Percentiles rank a stretch among this genome's conserved stretches.
phyloP scores from a whole-genome alignment of 176 grass and related monocot genomes.

The Paspalum notatum region DNA sequence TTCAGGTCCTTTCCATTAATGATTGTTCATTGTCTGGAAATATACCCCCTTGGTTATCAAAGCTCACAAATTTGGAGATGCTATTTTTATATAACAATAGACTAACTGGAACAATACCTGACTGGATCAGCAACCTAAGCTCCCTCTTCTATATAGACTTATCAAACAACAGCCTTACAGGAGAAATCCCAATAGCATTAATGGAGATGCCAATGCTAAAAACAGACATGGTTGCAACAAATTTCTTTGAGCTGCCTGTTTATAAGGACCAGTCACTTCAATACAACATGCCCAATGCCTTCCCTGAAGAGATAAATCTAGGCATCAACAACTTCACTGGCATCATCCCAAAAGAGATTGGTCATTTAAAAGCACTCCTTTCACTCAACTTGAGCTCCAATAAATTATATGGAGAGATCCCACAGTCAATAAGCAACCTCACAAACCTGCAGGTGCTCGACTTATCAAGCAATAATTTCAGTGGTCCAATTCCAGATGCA shows the following conservation, averaged over 20 bases:
- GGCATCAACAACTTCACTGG: conserved; percentile 43
- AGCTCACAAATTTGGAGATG: conserved; percentile 43
- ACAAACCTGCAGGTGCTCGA: conserved; percentile 45
- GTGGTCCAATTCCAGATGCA: conserved; percentile 34
- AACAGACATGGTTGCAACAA: conserved; percentile 14
- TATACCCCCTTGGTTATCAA: conserved; percentile 49
- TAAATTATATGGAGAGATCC: conserved; percentile 44
- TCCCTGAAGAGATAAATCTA: conserved; percentile 41
- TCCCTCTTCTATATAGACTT: conserved; percentile 52
- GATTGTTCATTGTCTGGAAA: conserved; percentile 41
- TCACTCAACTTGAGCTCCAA: conserved; percentile 44
- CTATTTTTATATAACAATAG: conserved; percentile 41
- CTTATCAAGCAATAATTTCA: conserved; percentile 53
- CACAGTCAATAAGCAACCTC: conserved; percentile 19
- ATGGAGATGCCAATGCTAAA: conserved; percentile 41
- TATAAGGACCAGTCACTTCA: not conserved
- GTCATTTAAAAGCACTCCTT: conserved; percentile 37
- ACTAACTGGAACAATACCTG: conserved; percentile 33
- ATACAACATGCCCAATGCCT: conserved; percentile 31
- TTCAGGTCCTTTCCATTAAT: conserved; percentile 36
- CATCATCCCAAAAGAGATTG: conserved; percentile 37
- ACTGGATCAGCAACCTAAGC: conserved; percentile 47
- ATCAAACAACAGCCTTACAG: conserved; percentile 46
- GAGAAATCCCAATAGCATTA: conserved; percentile 36
- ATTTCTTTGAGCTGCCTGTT: conserved; percentile 44